Evolutionary conservation across 805 yeast species (phyloP).

Genomic region (Yarrowia deformans): DNA sequence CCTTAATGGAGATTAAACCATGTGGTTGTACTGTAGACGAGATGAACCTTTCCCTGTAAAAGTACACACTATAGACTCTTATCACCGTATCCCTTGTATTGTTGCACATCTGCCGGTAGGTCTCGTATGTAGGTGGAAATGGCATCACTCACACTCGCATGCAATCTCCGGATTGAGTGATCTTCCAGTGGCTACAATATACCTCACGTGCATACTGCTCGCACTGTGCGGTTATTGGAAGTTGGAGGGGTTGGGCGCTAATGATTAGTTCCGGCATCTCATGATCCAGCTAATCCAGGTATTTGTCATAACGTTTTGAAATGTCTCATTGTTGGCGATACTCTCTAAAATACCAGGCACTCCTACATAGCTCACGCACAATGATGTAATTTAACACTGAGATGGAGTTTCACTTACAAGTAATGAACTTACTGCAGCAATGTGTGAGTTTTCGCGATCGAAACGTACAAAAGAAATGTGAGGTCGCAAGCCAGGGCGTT

Average conservation of each 20-base stretch:
- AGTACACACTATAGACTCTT: too few species aligned
- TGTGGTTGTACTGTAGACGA: too few species aligned
- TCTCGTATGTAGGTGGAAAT: neutral
- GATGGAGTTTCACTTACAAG: constrained; percentile 1
- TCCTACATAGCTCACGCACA: neutral
- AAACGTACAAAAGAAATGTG: neutral
- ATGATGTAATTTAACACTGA: neutral
- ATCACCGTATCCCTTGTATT: neutral
- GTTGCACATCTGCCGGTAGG: too few species aligned
- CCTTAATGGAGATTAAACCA: neutral
- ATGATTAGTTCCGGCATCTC: constrained; percentile 1
- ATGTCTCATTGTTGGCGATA: too few species aligned
- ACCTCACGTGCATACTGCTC: neutral
- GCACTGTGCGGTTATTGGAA: constrained; percentile 5
- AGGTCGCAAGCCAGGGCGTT: constrained; percentile 1
- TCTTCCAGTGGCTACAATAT: neutral
- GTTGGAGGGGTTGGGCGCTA: neutral
- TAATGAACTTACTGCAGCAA: neutral
- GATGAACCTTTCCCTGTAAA: too few species aligned
- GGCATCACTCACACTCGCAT: neutral
- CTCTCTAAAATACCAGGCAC: too few species aligned
- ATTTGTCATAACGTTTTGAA: too few species aligned
- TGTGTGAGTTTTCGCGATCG: constrained; percentile 1
- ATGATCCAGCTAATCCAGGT: neutral
- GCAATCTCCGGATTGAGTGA: neutral